Evolutionary conservation across 495 filamentous ascomycete genomes (phyloP).

Genomic region (Penicillium malachiteum): DNA sequence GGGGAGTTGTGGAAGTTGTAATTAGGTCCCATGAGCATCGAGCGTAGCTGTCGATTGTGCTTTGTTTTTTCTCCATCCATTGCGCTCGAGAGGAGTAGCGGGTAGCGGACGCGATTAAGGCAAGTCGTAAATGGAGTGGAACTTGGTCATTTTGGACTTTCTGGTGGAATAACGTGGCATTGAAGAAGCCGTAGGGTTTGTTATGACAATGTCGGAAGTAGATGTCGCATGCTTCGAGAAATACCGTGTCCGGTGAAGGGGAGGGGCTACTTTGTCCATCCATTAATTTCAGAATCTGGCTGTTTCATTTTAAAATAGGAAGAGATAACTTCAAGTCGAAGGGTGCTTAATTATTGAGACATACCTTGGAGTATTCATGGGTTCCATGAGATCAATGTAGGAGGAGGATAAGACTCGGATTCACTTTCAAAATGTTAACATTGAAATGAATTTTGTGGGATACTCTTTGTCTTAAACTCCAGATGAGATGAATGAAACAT

Average conservation of each 20-base stretch:
- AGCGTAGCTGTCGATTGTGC: slow-evolving; percentile 25
- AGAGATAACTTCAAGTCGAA: neutral
- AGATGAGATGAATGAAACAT: too few relatives aligned
- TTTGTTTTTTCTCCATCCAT: slow-evolving; percentile 21
- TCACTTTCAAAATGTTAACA: too few relatives aligned
- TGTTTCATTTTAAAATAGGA: neutral
- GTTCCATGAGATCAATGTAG: neutral
- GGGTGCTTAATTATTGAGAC: neutral
- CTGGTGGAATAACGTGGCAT: slow-evolving; percentile 21
- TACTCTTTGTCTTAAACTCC: too few relatives aligned
- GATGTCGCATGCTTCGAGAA: slow-evolving; percentile 24
- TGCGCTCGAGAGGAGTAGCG: slow-evolving; percentile 24
- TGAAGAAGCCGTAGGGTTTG: slow-evolving; percentile 33
- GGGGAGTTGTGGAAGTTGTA: slow-evolving; percentile 11
- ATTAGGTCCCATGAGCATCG: slow-evolving; percentile 28
- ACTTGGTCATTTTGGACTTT: slow-evolving; percentile 12
- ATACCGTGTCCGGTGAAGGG: slow-evolving; percentile 17
- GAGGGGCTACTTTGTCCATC: neutral
- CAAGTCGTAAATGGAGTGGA: slow-evolving; percentile 24
- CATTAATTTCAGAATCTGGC: too few relatives aligned
- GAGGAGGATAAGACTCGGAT: too few relatives aligned
- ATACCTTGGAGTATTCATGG: neutral
- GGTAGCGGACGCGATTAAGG: slow-evolving; percentile 29
- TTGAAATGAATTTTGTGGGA: too few relatives aligned
- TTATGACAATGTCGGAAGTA: slow-evolving; percentile 33